Conservation (phyloP, 345 rosid genomes). For the Melaleuca quinquenervia region DNA sequence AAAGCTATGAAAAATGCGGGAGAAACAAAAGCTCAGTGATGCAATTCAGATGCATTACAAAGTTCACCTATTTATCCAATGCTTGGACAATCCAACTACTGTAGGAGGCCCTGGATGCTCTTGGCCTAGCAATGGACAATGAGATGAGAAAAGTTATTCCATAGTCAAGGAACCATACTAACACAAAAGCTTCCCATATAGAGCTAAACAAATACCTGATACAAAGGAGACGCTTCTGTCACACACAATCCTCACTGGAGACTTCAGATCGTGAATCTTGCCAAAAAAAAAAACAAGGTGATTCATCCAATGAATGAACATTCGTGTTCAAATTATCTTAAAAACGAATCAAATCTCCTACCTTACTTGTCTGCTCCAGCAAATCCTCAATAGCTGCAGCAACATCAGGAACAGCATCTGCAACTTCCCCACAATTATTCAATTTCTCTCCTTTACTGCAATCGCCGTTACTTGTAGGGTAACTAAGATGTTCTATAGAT, state of each 20-base stretch:
- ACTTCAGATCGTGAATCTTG: conserved; percentile 67
- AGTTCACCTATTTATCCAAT: conserved; percentile 60
- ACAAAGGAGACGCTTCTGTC: conserved; percentile 57
- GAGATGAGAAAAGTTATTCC: conserved; percentile 40
- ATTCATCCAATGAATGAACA: neutral
- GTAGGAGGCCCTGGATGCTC: conserved; percentile 30
- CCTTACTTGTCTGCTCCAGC: conserved; percentile 85
- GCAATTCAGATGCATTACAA: neutral
- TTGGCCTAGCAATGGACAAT: conserved; percentile 28
- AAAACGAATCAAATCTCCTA: conserved; percentile 13
- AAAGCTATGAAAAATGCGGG: neutral
- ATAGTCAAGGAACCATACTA: conserved; percentile 39
- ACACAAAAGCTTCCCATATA: conserved; percentile 3
- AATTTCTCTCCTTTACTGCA: conserved; percentile 15
- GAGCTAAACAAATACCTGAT: neutral
- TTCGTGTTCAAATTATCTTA: conserved; percentile 7
- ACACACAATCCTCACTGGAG: conserved; percentile 36
- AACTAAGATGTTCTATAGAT: conserved; percentile 23
- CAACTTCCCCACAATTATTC: conserved; percentile 28
- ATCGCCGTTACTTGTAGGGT: conserved; percentile 13
- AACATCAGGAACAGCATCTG: conserved; percentile 66
- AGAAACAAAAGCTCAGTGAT: neutral
- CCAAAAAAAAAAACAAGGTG: conserved; percentile 6
- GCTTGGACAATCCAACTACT: conserved; percentile 59
- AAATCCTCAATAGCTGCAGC: conserved; percentile 91